A percentile compares a stretch with the other conserved stretches of the same genome.
Evolutionary conservation across 148 eudicot genomes (phyloP).

Genomic region (Euryodendron excelsum): DNA sequence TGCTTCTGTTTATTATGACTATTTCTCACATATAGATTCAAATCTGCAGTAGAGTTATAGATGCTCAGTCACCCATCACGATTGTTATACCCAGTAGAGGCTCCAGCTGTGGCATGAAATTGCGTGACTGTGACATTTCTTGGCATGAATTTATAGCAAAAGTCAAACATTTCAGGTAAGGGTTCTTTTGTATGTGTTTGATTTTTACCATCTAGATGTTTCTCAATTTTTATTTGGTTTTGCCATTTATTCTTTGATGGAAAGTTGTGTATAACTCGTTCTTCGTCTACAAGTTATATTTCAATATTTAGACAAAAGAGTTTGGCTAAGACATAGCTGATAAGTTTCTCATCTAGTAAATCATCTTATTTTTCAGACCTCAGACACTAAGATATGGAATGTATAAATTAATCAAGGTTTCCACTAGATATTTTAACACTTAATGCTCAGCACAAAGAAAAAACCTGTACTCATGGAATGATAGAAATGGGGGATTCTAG

Average conservation of each 20-base stretch:
- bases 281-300: background rate
- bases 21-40: constrained; percentile 24
- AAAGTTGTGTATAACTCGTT: background rate
- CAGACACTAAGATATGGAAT: background rate
- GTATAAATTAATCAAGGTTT: background rate
- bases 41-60: constrained; percentile 74
- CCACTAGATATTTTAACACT: background rate
- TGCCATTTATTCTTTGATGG: background rate
- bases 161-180: constrained; percentile 52
- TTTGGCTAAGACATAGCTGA: background rate
- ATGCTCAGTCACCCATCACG: constrained; percentile 83
- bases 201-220: background rate
- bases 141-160: constrained; percentile 71
- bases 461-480: background rate
- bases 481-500: no score
- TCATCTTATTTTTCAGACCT: background rate
- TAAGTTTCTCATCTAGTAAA: background rate
- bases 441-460: background rate
- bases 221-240: background rate
- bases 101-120: constrained; percentile 30
- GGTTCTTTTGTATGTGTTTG: background rate
- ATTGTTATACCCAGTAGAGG: constrained; percentile 59
- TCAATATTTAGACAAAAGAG: background rate
- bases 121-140: constrained; percentile 76
- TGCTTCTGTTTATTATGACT: constrained; percentile 2